Evolutionary conservation across 495 filamentous ascomycete genomes (phyloP).

Genomic region (Lophium mytilinum): DNA sequence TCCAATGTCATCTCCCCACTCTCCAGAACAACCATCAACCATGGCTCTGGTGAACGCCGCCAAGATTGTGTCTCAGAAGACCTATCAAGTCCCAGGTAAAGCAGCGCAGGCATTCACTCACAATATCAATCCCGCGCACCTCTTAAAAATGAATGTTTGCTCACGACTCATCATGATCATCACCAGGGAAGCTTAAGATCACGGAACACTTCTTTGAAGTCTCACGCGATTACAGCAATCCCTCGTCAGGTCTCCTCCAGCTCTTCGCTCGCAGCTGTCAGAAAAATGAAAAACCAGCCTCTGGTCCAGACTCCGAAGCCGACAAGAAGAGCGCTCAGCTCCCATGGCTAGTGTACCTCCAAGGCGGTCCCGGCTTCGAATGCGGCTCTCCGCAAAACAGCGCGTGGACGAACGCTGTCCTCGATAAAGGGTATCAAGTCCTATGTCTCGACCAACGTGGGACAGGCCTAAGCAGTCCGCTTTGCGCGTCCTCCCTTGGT

Average conservation of each 20-base stretch:
- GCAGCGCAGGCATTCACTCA: not conserved
- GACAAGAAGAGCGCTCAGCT: slow-evolving; percentile 43
- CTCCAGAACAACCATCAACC: not conserved
- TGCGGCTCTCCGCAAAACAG: slow-evolving; percentile 65
- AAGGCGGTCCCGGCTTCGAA: slow-evolving; percentile 66
- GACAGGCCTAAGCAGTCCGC: slow-evolving; percentile 72
- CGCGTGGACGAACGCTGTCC: slow-evolving; percentile 55
- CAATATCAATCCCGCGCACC: not conserved
- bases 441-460: slow-evolving; percentile 84
- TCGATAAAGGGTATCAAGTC: slow-evolving; percentile 77
- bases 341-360: slow-evolving; percentile 44
- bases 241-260: slow-evolving; percentile 49
- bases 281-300: slow-evolving; percentile 55
- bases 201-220: slow-evolving; percentile 82
- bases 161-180: not conserved
- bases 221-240: slow-evolving; percentile 64
- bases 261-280: slow-evolving; percentile 69
- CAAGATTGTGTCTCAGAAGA: slow-evolving; percentile 32
- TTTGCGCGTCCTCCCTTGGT: slow-evolving; percentile 62
- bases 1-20: not conserved
- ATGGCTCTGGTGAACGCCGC: slow-evolving; percentile 25
- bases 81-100: slow-evolving; percentile 30
- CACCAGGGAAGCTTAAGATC: slow-evolving; percentile 61
- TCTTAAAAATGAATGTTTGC: not conserved
- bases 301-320: slow-evolving; percentile 30